These are phyloP conservation scores for Alternaria infectoria DNA, from an alignment of 2,329 filamentous ascomycete genomes.

Conservation along the genomic window DNA sequence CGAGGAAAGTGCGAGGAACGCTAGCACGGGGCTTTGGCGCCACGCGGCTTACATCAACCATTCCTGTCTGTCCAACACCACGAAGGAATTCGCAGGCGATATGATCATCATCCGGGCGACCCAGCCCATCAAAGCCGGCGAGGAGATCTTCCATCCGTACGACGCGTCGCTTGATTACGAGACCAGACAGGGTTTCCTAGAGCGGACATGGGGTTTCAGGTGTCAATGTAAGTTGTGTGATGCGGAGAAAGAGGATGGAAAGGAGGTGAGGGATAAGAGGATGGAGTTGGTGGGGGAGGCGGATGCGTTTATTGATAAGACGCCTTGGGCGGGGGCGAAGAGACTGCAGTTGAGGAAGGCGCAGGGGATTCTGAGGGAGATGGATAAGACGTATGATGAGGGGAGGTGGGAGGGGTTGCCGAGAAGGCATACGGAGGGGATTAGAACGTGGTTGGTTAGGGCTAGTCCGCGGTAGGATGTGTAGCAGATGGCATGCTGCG, in stretches of 20 bases:
- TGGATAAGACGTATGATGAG: constrained; percentile 35
- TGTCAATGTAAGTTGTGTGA: constrained; percentile 51
- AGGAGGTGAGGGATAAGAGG: constrained; percentile 27
- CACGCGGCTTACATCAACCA: constrained; percentile 54
- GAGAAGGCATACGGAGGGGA: constrained; percentile 14
- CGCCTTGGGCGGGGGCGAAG: constrained; percentile 38
- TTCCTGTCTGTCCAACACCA: constrained; percentile 51
- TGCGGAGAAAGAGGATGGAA: constrained; percentile 38
- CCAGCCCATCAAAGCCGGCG: constrained; percentile 31
- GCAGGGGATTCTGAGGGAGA: constrained; percentile 23
- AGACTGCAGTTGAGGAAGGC: constrained; percentile 31
- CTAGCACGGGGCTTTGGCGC: constrained; percentile 50
- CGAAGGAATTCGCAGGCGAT: constrained; percentile 51
- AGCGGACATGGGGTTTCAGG: constrained; percentile 50
- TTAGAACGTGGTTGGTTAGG: constrained; percentile 29
- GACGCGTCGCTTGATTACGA: constrained; percentile 43
- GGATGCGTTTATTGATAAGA: constrained; percentile 31
- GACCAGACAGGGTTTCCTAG: constrained; percentile 38
- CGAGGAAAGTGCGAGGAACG: constrained; percentile 27
- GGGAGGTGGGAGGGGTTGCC: constrained; percentile 28
- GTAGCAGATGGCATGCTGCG: too few species aligned
- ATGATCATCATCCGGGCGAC: constrained; percentile 50
- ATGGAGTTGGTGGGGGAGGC: constrained; percentile 31
- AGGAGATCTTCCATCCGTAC: constrained; percentile 35
- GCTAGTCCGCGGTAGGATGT: constrained; percentile 16